Conservation (phyloP, 495 filamentous ascomycete genomes). For the Pseudevernia furfuracea region DNA sequence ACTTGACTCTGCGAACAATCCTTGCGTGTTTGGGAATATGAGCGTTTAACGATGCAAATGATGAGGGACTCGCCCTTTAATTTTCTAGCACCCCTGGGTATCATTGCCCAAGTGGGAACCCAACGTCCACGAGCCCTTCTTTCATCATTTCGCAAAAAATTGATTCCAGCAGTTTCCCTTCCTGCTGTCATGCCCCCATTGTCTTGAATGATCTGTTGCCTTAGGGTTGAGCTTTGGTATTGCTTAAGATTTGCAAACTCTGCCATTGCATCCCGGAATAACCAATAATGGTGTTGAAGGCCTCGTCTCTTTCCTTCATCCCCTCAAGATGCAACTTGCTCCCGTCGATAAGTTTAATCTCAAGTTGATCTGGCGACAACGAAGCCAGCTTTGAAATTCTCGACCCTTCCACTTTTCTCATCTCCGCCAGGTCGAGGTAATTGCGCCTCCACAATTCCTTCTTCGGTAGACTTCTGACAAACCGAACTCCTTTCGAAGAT, state of each 20-base stretch:
- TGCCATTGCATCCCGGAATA: constrained; percentile 31
- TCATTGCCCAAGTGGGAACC: too few relatives aligned
- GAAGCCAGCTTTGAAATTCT: constrained; percentile 22
- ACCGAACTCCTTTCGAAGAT: constrained; percentile 29
- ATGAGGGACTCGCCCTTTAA: too few relatives aligned
- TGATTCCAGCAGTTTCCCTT: neutral
- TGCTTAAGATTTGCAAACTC: constrained; percentile 20
- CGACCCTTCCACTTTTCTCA: constrained; percentile 28
- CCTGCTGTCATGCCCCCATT: neutral
- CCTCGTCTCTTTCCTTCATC: constrained; percentile 33
- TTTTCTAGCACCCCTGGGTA: too few relatives aligned
- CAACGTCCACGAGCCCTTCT: neutral
- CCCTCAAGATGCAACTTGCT: constrained; percentile 24
- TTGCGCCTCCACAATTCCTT: constrained; percentile 29
- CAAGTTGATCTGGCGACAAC: constrained; percentile 23
- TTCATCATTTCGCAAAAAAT: neutral
- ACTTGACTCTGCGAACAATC: too few relatives aligned
- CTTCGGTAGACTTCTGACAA: constrained; percentile 20
- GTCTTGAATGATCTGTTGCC: neutral
- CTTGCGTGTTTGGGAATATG: too few relatives aligned
- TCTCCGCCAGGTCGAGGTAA: constrained; percentile 31
- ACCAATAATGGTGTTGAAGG: constrained; percentile 35
- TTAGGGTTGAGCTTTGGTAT: constrained; percentile 6
- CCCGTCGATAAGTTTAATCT: constrained; percentile 26
- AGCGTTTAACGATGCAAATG: too few relatives aligned